Conservation (phyloP, 768 basidiomycete genomes). For the Cystoderma amianthinum region DNA sequence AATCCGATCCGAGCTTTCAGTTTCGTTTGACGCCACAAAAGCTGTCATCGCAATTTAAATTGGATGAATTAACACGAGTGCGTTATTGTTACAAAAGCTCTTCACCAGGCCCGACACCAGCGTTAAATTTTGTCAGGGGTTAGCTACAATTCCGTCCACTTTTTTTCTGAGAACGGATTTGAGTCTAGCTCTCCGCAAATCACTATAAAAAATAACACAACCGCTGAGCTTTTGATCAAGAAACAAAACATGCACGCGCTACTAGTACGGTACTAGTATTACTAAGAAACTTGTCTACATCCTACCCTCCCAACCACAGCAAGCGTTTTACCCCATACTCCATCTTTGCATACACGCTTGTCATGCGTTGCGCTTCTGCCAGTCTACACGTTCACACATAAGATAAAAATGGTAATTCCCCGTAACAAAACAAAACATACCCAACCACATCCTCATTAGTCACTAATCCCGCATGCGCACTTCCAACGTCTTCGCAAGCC, state of each 20-base stretch:
- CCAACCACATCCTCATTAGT: conserved; percentile 72
- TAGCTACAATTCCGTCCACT: too few species aligned
- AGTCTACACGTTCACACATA: conserved; percentile 35
- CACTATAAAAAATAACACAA: neutral
- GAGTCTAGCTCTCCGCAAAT: neutral
- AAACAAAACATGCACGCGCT: too few species aligned
- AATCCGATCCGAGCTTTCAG: too few species aligned
- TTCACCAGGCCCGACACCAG: too few species aligned
- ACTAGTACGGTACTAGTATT: too few species aligned
- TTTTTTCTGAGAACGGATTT: neutral
- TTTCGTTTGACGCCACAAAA: too few species aligned
- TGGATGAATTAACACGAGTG: too few species aligned
- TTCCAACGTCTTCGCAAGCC: conserved; percentile 62
- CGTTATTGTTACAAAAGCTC: too few species aligned
- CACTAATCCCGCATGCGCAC: conserved; percentile 42
- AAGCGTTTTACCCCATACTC: conserved; percentile 90
- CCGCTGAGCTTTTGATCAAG: neutral
- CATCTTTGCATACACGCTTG: conserved; percentile 85
- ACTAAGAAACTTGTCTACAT: too few species aligned
- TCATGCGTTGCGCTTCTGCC: conserved; percentile 78
- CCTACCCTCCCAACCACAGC: conserved; percentile 83
- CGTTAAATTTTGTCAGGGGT: too few species aligned
- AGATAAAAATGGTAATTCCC: conserved; percentile 1
- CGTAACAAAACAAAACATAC: conserved; percentile 30
- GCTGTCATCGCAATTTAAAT: too few species aligned